phyloP scores from a whole-genome alignment of 805 yeast genomes.

The Lipomyces chichibuensis region DNA sequence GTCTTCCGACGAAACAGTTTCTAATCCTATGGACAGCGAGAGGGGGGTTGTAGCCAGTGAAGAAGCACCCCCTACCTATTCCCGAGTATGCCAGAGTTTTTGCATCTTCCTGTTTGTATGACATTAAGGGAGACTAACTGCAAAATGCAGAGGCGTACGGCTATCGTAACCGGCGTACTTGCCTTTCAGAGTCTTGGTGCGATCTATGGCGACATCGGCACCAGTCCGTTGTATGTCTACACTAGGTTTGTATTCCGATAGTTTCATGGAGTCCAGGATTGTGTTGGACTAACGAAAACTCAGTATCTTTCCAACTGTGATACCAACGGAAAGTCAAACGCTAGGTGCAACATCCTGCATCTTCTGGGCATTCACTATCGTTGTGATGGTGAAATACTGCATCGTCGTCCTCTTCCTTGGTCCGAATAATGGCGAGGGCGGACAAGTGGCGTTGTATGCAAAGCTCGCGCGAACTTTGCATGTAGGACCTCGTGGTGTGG shows the following conservation, averaged over 20 bases:
- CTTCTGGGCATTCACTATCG: slow-evolving; percentile 58
- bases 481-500: slow-evolving; percentile 46
- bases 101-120: neutral
- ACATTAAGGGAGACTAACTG: neutral
- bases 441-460: slow-evolving; percentile 65
- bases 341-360: slow-evolving; percentile 58
- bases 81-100: too few relatives aligned
- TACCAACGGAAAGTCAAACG: slow-evolving; percentile 49
- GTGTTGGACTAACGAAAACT: neutral
- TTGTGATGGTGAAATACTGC: slow-evolving; percentile 58
- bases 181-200: slow-evolving; percentile 59
- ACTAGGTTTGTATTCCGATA: slow-evolving; percentile 38
- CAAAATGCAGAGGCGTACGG: neutral
- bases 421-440: slow-evolving; percentile 65
- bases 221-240: slow-evolving; percentile 60
- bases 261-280: neutral
- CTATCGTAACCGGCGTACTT: slow-evolving; percentile 27
- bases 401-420: slow-evolving; percentile 55
- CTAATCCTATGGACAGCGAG: too few relatives aligned
- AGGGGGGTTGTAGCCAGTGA: too few relatives aligned
- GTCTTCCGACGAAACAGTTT: too few relatives aligned
- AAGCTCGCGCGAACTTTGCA: slow-evolving; percentile 56
- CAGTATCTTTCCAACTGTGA: slow-evolving; percentile 40
- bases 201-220: slow-evolving; percentile 67
- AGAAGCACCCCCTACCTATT: too few relatives aligned